Percentiles rank a stretch among this genome's conserved stretches.
These are phyloP conservation scores for Cyclotella distinguenda DNA, from an alignment of 108 stramenopile species.

Conservation along the genomic window DNA sequence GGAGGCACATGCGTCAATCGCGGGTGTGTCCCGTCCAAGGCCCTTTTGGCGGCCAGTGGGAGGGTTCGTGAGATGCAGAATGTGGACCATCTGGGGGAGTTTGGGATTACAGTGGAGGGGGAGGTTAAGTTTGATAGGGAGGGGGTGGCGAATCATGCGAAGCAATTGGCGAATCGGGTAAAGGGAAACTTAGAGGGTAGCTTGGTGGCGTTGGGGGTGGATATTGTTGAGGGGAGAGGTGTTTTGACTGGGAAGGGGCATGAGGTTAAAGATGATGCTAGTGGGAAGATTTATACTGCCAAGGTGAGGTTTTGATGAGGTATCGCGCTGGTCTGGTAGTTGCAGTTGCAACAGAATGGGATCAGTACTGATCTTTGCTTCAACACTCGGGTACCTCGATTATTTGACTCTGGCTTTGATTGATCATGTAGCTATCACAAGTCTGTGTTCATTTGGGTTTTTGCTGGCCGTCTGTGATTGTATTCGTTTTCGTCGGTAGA, in stretches of 20 bases:
- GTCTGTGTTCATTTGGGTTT: too few relatives aligned
- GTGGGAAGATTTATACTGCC: constrained; percentile 88
- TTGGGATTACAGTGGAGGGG: constrained; percentile 87
- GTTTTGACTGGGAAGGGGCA: constrained; percentile 80
- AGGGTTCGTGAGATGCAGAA: constrained; percentile 94
- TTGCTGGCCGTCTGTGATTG: too few relatives aligned
- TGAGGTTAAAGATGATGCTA: constrained; percentile 82
- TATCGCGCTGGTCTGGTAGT: neutral
- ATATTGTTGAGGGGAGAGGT: constrained; percentile 86
- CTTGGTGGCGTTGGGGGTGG: constrained; percentile 83
- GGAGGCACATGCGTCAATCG: constrained; percentile 98
- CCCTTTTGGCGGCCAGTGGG: constrained; percentile 93
- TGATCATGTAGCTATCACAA: too few relatives aligned
- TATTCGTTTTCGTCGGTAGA: too few relatives aligned
- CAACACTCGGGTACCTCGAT: too few relatives aligned
- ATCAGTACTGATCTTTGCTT: too few relatives aligned
- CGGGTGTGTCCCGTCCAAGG: constrained; percentile 99
- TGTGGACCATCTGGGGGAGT: constrained; percentile 59
- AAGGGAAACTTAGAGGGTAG: constrained; percentile 92
- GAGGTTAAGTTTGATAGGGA: constrained; percentile 86
- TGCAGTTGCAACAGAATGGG: too few relatives aligned
- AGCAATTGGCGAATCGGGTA: constrained; percentile 91
- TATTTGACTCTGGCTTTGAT: too few relatives aligned
- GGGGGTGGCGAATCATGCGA: constrained; percentile 93
- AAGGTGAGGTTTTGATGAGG: constrained; percentile 51